Conservation (phyloP, 257 asterid species). For the Solanum ossicruentum region DNA sequence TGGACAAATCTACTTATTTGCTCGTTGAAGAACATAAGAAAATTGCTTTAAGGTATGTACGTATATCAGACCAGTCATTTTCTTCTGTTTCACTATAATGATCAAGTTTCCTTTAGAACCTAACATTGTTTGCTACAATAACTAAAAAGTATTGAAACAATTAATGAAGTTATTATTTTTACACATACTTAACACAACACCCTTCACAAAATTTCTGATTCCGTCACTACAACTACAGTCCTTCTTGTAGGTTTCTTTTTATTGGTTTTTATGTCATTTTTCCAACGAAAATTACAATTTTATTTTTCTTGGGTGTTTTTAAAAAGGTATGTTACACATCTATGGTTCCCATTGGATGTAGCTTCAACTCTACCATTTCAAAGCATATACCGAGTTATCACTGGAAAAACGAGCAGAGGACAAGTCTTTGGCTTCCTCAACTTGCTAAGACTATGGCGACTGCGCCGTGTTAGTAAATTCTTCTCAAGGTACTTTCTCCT, state of each 20-base stretch:
- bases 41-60: conserved; percentile 47
- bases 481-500: conserved; percentile 48
- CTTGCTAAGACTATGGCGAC: conserved; percentile 90
- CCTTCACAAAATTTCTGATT: not conserved
- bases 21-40: conserved; percentile 64
- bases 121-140: not conserved
- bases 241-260: not conserved
- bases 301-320: not conserved
- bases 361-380: conserved; percentile 93
- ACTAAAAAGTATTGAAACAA: not conserved
- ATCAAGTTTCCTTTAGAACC: not conserved
- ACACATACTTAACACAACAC: not conserved
- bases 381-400: conserved; percentile 30
- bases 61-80: not conserved
- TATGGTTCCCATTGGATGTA: conserved; percentile 80
- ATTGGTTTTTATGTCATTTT: not conserved
- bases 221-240: not conserved
- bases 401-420: conserved; percentile 29
- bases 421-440: conserved; percentile 73
- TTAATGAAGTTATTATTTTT: too few species aligned
- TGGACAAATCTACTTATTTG: conserved; percentile 74
- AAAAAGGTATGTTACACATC: conserved; percentile 42
- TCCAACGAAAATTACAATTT: not conserved
- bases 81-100: not conserved
- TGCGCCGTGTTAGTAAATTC: conserved; percentile 76